phyloP scores from a whole-genome alignment of 306 rosid species.

The Styphnolobium japonicum region DNA sequence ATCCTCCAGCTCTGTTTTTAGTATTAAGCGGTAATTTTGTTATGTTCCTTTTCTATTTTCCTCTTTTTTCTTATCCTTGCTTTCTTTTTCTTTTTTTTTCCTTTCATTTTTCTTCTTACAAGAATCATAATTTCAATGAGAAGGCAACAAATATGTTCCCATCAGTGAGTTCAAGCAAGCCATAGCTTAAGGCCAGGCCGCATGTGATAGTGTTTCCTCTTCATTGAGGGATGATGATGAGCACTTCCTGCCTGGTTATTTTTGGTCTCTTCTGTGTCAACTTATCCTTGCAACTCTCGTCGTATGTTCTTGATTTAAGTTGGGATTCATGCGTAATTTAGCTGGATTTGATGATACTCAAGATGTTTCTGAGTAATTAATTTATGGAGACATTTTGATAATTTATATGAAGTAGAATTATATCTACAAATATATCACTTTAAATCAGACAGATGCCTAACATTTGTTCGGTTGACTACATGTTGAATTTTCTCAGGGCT shows the following conservation, averaged over 20 bases:
- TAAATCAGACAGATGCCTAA: conserved; percentile 6
- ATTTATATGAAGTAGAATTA: not conserved
- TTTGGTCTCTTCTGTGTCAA: conserved; percentile 1
- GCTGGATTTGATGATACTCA: conserved; percentile 8
- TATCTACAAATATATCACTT: conserved; percentile 13
- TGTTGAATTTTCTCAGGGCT: not conserved
- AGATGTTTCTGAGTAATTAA: not conserved
- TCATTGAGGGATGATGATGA: conserved; percentile 11
- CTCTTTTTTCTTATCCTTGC: not conserved
- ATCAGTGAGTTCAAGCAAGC: conserved; percentile 17
- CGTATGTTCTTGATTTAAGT: not conserved
- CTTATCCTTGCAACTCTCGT: not conserved
- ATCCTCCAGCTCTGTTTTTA: conserved; percentile 88
- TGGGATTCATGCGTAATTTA: not conserved
- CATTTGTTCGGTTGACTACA: conserved; percentile 7
- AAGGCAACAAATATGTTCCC: conserved; percentile 9
- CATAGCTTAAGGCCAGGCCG: not conserved
- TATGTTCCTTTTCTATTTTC: not conserved
- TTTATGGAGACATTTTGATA: conserved; percentile 13
- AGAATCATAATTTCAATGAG: conserved; percentile 8
- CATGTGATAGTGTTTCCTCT: not conserved
- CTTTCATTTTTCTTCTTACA: not conserved
- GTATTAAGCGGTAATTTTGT: conserved; percentile 63
- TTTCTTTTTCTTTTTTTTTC: not conserved
- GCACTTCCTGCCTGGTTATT: not conserved